These are phyloP conservation scores for Dactylorhiza incarnata DNA, from an alignment of 106 monocot genomes.

Conservation along the genomic window DNA sequence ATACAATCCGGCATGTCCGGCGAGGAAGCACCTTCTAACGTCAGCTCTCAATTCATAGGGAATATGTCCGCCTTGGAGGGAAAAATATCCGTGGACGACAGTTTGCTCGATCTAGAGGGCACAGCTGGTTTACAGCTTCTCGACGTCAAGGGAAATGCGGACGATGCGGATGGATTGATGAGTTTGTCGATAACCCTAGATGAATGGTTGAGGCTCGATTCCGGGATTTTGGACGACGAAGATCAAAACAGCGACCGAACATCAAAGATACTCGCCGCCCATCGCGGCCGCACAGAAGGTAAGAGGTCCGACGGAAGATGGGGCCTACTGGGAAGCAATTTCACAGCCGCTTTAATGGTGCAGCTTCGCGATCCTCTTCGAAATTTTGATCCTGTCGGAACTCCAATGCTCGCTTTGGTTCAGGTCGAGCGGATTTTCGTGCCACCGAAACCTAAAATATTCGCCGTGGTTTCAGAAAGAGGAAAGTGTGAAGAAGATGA, in stretches of 20 bases:
- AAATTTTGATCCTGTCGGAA: slow-evolving; percentile 83
- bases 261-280: slow-evolving; percentile 83
- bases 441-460: slow-evolving; percentile 82
- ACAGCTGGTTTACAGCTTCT: slow-evolving; percentile 71
- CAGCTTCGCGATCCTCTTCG: slow-evolving; percentile 88
- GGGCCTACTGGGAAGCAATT: slow-evolving; percentile 87
- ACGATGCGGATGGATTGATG: slow-evolving; percentile 84
- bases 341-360: slow-evolving; percentile 93
- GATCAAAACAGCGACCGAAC: slow-evolving; percentile 70
- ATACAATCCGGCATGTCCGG: slow-evolving; percentile 93
- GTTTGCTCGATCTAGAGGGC: slow-evolving; percentile 57
- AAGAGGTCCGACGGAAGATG: slow-evolving; percentile 69
- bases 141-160: slow-evolving; percentile 53
- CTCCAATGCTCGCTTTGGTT: slow-evolving; percentile 88
- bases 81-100: slow-evolving; percentile 21
- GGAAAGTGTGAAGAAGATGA: slow-evolving; percentile 65
- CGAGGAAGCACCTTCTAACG: slow-evolving; percentile 74
- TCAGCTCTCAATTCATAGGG: slow-evolving; percentile 50
- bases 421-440: slow-evolving; percentile 88
- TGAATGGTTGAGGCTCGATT: slow-evolving; percentile 93
- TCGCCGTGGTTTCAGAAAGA: slow-evolving; percentile 35
- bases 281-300: slow-evolving; percentile 44
- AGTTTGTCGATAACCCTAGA: slow-evolving; percentile 75
- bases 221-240: slow-evolving; percentile 72
- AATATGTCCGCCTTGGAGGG: slow-evolving; percentile 67